Evolutionary conservation across 768 basidiomycete genomes (phyloP).

Genomic region (Russula griseocarnosa): DNA sequence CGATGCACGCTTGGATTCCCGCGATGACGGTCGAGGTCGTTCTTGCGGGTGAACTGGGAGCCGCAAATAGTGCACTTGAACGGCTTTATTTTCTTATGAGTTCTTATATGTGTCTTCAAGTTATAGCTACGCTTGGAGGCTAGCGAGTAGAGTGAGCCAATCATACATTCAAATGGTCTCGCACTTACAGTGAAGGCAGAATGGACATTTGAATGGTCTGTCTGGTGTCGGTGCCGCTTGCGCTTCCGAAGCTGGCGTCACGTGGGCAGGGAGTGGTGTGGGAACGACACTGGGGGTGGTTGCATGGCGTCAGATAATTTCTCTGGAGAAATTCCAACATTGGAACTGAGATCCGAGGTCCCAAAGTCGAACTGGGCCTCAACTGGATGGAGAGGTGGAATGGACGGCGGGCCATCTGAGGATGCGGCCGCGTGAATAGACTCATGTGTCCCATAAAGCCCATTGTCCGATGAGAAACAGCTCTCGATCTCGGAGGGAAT

Average conservation of each 20-base stretch:
- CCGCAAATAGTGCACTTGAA: neutral
- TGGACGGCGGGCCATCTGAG: neutral
- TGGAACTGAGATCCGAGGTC: neutral
- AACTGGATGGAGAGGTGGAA: neutral
- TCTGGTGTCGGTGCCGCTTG: too few relatives aligned
- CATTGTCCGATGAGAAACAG: neutral
- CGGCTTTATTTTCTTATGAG: neutral
- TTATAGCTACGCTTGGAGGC: neutral
- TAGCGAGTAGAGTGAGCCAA: neutral
- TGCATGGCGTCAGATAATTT: too few relatives aligned
- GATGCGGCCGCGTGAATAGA: too few relatives aligned
- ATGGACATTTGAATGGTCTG: neutral
- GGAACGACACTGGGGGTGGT: neutral
- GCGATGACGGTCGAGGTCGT: neutral
- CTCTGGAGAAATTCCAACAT: neutral
- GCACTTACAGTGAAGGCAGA: neutral
- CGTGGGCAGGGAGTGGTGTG: neutral
- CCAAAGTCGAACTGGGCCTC: neutral
- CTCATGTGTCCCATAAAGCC: neutral
- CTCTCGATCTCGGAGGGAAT: neutral
- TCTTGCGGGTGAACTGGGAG: neutral
- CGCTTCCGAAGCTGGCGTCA: neutral
- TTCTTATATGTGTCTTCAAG: neutral
- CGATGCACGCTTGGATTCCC: neutral
- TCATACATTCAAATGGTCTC: neutral